Evolutionary conservation across 2,329 filamentous ascomycete genomes (phyloP).

Genomic region (Periconia sp.): DNA sequence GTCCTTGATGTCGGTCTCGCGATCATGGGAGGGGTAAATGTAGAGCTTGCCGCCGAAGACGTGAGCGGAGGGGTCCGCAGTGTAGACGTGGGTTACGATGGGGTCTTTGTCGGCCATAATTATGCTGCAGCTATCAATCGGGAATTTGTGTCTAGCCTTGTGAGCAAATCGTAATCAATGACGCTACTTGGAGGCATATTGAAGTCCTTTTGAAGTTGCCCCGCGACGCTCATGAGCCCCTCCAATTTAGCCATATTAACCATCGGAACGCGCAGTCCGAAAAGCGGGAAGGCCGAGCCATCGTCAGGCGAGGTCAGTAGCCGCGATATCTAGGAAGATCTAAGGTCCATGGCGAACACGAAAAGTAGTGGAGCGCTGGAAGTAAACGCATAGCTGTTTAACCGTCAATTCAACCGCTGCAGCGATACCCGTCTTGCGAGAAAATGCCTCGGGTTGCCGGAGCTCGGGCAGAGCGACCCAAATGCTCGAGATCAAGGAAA

Average conservation of each 20-base stretch:
- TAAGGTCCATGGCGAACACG: constrained; percentile 16
- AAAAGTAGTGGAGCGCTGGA: constrained; percentile 12
- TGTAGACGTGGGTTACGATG: constrained; percentile 77
- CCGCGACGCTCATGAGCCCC: constrained; percentile 24
- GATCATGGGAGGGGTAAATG: constrained; percentile 82
- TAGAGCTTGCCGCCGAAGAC: constrained; percentile 78
- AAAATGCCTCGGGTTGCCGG: constrained; percentile 31
- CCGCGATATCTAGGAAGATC: constrained; percentile 13
- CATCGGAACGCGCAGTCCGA: constrained; percentile 36
- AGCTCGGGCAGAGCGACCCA: constrained; percentile 7
- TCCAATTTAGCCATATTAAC: constrained; percentile 39
- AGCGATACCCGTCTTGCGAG: constrained; percentile 13
- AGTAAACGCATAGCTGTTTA: constrained; percentile 28
- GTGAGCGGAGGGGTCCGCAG: constrained; percentile 80
- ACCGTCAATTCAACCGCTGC: constrained; percentile 41
- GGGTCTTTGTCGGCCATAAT: constrained; percentile 56
- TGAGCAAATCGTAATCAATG: background rate
- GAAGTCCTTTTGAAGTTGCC: constrained; percentile 34
- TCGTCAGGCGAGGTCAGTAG: constrained; percentile 9
- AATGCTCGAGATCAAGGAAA: background rate
- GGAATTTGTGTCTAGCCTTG: background rate
- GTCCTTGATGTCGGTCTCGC: constrained; percentile 74
- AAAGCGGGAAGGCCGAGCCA: background rate
- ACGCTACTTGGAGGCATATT: constrained; percentile 15
- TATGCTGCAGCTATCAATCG: constrained; percentile 1